Percentiles rank a stretch among this genome's conserved stretches.
These are phyloP conservation scores for Achaetomium macrosporum DNA, from an alignment of 2,329 filamentous ascomycete genomes.

Conservation along the genomic window DNA sequence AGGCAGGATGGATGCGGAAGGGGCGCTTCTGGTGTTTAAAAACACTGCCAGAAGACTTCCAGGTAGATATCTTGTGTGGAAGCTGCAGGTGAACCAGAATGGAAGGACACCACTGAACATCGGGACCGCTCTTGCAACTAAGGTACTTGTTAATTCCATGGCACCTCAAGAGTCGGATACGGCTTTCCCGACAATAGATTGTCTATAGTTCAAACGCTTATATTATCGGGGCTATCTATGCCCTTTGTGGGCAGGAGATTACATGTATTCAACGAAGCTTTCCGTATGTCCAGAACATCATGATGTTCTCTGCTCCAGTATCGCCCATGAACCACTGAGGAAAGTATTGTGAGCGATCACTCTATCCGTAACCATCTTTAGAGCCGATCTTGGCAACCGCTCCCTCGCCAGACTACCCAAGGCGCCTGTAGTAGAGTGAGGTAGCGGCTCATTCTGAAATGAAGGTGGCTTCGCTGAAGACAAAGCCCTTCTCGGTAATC, in stretches of 20 bases:
- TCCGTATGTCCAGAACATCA: neutral
- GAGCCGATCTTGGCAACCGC: conserved; percentile 14
- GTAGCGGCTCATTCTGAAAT: conserved; percentile 55
- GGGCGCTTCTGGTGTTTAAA: too few species aligned
- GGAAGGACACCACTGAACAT: too few species aligned
- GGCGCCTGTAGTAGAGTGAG: neutral
- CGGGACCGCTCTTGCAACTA: too few species aligned
- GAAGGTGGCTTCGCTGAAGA: conserved; percentile 94
- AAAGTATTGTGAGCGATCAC: conserved; percentile 6
- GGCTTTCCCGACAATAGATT: neutral
- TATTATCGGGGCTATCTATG: conserved; percentile 9
- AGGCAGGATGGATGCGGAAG: too few species aligned
- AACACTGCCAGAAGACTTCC: too few species aligned
- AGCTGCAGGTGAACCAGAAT: too few species aligned
- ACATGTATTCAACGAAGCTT: conserved; percentile 6
- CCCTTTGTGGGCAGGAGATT: conserved; percentile 10
- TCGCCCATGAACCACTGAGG: conserved; percentile 1
- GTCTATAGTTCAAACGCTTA: neutral
- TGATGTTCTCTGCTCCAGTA: neutral
- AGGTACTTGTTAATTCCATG: too few species aligned
- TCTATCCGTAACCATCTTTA: conserved; percentile 8
- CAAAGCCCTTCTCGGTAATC: conserved; percentile 66
- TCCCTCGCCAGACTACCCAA: conserved; percentile 19
- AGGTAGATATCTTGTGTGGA: too few species aligned
- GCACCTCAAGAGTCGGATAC: too few species aligned